Evolutionary conservation across 169 alveolate species (phyloP).

Genomic region (Plasmodium ovale): DNA sequence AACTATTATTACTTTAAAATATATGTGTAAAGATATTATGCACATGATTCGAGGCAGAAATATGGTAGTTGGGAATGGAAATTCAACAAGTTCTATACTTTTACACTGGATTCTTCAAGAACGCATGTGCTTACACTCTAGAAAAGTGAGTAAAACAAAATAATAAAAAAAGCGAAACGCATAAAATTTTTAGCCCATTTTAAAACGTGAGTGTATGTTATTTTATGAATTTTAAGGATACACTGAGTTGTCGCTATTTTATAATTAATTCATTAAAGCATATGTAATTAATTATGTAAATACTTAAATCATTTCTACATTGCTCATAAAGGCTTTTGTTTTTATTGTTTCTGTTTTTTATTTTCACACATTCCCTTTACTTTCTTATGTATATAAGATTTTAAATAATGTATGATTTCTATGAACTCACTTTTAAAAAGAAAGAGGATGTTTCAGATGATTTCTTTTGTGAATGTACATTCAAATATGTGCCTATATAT

Average conservation of each 20-base stretch:
- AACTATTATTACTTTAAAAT: constrained; percentile 1
- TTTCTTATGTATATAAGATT: constrained; percentile 18
- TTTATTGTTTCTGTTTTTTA: constrained; percentile 21
- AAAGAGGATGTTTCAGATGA: background rate
- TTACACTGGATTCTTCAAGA: background rate
- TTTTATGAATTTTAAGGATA: too few species aligned
- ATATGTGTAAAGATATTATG: background rate
- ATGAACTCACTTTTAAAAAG: background rate
- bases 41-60: constrained; percentile 6
- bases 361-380: background rate
- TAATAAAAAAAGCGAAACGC: too few species aligned
- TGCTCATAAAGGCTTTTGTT: constrained; percentile 35
- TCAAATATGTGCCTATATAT: background rate
- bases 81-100: background rate
- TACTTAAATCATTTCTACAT: background rate
- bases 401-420: constrained; percentile 15
- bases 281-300: constrained; percentile 20
- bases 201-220: too few species aligned
- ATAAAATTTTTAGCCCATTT: too few species aligned
- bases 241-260: background rate
- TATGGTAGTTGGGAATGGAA: background rate
- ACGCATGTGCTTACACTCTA: background rate
- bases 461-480: background rate
- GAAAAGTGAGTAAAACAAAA: constrained; percentile 9
- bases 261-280: constrained; percentile 11